Evolutionary conservation across 805 yeast species (phyloP).

Genomic region (Candida nemodendra): DNA sequence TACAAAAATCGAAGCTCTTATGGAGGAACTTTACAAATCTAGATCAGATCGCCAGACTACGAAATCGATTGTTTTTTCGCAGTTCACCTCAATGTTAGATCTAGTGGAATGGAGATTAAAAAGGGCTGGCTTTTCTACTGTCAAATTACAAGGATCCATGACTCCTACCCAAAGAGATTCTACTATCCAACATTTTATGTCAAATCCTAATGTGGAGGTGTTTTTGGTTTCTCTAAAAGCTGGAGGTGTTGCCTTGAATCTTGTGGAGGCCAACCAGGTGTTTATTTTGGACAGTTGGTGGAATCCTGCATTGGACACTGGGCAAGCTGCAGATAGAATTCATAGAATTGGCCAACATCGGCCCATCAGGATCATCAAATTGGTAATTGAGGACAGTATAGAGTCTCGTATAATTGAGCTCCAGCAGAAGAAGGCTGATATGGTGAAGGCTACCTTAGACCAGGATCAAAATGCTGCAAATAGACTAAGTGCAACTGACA

Average conservation of each 20-base stretch:
- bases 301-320: conserved; percentile 98
- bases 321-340: conserved; percentile 94
- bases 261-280: conserved; percentile 97
- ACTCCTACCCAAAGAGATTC: conserved; percentile 93
- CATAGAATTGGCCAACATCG: conserved; percentile 96
- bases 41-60: conserved; percentile 86
- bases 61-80: conserved; percentile 95
- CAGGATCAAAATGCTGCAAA: conserved; percentile 89
- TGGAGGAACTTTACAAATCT: conserved; percentile 85
- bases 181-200: conserved; percentile 89
- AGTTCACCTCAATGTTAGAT: conserved; percentile 95
- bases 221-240: conserved; percentile 94
- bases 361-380: conserved; percentile 88
- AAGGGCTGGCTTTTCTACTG: conserved; percentile 93
- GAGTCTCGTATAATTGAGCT: conserved; percentile 94
- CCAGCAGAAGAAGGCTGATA: conserved; percentile 96
- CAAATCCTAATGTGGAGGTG: conserved; percentile 87
- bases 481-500: conserved; percentile 86
- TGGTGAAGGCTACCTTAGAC: conserved; percentile 96
- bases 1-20: conserved; percentile 93
- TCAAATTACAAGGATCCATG: conserved; percentile 94
- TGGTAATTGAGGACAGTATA: conserved; percentile 94
- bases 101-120: conserved; percentile 93
- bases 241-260: conserved; percentile 96
- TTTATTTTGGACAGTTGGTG: conserved; percentile 98